Base-by-base conservation (phyloP, 495 filamentous ascomycete genomes). In the Wilcoxina mikolae region DNA sequence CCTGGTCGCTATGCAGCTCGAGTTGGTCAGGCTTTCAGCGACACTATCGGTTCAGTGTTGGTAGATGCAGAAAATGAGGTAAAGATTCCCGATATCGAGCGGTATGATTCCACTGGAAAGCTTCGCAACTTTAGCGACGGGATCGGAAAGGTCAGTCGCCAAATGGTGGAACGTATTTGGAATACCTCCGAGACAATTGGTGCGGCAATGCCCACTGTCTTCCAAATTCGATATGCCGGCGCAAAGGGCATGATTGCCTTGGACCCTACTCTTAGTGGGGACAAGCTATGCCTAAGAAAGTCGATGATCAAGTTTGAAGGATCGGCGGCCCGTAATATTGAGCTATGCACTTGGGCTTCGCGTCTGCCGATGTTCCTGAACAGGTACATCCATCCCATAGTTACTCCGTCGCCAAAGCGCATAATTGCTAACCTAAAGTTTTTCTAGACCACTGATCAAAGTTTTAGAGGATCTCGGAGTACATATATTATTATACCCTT, bases 231-330 rank as follows among this genome's bases (percentile, higher is more conserved):
- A 12, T 79, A 76, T 61, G 76, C 67, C 28, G 82, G 76, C 70
- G 72, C 57, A 2, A 65, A 65, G 41, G 62, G 69, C 47, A 50
- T 63, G 53, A 25, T 59, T 48, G 73, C 81, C 3, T 68, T 87
- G 4, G 85, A 91, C 57, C 62, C 68, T 29, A 64, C 68, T 5
- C 71, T 88, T 0, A 1, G 58, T 7, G 80, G 80, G 1, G 67
- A 71, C 24, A 51, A 68, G 23, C 68, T 91, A 35, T 66, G 69
- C 35, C 67, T 90, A 11, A 75, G 87, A 0, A 67, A 70, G 0
- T 85, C 80, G n/a, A 94, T 91, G 86, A 68, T 75, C 47, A 94
- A 94, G 59, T 91, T 90, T 59, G 57, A 70, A n/a, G 78, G 75
- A 23, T 59, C 65, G 0, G 72, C 77, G 20, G 68, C 60, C 33